These are phyloP conservation scores for Apiotrichum sp. DNA, from an alignment of 1,284 basidiomycete genomes.

Conservation along the genomic window DNA sequence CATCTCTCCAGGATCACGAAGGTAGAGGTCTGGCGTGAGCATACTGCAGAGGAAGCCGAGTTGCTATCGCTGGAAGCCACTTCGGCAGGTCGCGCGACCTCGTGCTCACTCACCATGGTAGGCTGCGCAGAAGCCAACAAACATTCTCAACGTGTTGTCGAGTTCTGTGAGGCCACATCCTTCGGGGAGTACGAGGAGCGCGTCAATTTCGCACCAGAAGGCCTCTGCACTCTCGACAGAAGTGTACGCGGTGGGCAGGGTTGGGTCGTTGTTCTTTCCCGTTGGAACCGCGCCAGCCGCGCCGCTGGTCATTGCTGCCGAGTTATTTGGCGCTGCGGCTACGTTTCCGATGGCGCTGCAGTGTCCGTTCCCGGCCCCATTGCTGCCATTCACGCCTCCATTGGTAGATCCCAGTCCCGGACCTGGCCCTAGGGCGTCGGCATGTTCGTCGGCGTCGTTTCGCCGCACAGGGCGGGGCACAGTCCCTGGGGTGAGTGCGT, in stretches of 20 bases:
- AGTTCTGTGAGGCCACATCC: constrained; percentile 64
- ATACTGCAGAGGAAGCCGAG: neutral
- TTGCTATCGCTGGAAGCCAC: too few relatives aligned
- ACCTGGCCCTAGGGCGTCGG: neutral
- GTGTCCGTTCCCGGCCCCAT: neutral
- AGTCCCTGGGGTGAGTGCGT: neutral
- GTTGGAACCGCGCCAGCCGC: neutral
- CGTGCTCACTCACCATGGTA: constrained; percentile 76
- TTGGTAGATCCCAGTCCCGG: neutral
- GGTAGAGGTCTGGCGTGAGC: constrained; percentile 60
- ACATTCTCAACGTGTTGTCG: constrained; percentile 69
- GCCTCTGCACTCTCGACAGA: neutral
- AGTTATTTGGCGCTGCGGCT: too few relatives aligned
- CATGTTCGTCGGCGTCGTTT: neutral
- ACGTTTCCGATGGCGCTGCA: too few relatives aligned
- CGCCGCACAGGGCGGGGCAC: neutral
- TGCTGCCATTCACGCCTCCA: neutral
- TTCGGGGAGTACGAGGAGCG: constrained; percentile 62
- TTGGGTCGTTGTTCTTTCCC: neutral
- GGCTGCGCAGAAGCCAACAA: constrained; percentile 66
- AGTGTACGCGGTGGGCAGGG: neutral
- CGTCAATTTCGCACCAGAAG: constrained; percentile 65
- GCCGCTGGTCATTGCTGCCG: too few relatives aligned
- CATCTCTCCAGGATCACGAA: constrained; percentile 71
- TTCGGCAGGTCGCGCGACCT: too few relatives aligned